Base-by-base conservation (phyloP, 179 eudicot genomes). In the Pouteria campechiana region DNA sequence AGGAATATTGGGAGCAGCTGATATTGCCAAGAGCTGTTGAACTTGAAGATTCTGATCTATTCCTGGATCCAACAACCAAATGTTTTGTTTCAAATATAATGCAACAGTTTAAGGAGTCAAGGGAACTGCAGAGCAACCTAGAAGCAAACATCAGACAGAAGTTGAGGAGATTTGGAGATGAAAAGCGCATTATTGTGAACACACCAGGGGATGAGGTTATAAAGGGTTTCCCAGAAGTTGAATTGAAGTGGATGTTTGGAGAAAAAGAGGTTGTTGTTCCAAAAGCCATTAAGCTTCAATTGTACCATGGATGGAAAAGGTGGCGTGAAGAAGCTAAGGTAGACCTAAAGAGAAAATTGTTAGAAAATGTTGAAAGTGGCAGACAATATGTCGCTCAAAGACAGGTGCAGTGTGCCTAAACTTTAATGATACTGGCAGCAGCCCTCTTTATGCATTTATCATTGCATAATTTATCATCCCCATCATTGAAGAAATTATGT, bases 171-270 rank as follows among this genome's bases (percentile, higher is more conserved):
- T 52, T 68, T 37, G 94, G 94, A 9, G 65, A 66, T 31, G 97
- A 88, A 53, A 77, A 68, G 55, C 71, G 73, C 41, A 54, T 66
- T 65, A 25, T 88, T 38, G 41, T 59, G 23, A 60, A 54, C 41
- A 75, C 92, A 12, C 83, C 94, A 22, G 78, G 63, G 39, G 87
- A 62, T 50, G 97, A 88, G 52, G 58, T 70, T 44, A 64, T 80
- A 30, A 88, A 77, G 61, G 94, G 94, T 14, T 88, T 54, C 59
- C 94, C 94, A 40, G 97, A 77, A 46, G 69, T 67, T 68, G 87
- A 87, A 58, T 50, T 70, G 52, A 80, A 80, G 70, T 77, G 94
- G 97, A 70, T 65, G 82, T 83, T 88, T 69, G 97, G 94, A 24
- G 52, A 40, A 39, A 88, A 77, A 57, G 97, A 80, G 69, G 73